A percentile compares a stretch with the other conserved stretches of the same genome.
phyloP scores from a whole-genome alignment of 768 basidiomycete genomes.

The Suillus decipiens region DNA sequence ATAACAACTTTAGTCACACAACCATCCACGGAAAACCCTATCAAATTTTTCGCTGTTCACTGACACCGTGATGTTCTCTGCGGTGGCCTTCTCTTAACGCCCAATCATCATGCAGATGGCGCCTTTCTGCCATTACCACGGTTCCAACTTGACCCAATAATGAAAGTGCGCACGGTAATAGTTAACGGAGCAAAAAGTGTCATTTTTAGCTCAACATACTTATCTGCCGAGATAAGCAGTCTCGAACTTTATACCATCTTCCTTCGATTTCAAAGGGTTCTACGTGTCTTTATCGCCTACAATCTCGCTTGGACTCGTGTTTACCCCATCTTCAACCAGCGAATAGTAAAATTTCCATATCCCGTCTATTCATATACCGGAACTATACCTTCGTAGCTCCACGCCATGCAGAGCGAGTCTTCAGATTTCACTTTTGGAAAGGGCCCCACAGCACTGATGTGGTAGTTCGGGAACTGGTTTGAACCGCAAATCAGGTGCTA shows the following conservation, averaged over 20 bases:
- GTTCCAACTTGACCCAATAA: background rate
- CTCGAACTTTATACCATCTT: background rate
- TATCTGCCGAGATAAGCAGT: background rate
- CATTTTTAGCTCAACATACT: background rate
- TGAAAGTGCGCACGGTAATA: background rate
- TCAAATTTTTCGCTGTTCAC: background rate
- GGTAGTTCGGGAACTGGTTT: background rate
- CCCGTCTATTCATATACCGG: background rate
- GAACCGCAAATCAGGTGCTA: background rate
- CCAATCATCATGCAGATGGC: background rate
- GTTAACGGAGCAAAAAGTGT: background rate
- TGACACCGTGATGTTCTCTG: background rate
- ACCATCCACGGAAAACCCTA: background rate
- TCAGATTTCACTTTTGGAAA: background rate
- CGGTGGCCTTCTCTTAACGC: background rate
- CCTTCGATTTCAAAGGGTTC: background rate
- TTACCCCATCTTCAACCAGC: background rate
- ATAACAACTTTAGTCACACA: constrained; percentile 1
- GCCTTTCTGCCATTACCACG: background rate
- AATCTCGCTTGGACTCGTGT: background rate
- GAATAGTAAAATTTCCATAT: background rate
- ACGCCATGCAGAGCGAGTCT: background rate
- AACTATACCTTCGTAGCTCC: background rate
- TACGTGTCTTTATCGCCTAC: background rate
- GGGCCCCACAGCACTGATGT: background rate